A percentile compares a stretch with the other conserved stretches of the same genome.
Conservation (phyloP, 75 land plant genomes). For the Chamaecyparis obtusa region DNA sequence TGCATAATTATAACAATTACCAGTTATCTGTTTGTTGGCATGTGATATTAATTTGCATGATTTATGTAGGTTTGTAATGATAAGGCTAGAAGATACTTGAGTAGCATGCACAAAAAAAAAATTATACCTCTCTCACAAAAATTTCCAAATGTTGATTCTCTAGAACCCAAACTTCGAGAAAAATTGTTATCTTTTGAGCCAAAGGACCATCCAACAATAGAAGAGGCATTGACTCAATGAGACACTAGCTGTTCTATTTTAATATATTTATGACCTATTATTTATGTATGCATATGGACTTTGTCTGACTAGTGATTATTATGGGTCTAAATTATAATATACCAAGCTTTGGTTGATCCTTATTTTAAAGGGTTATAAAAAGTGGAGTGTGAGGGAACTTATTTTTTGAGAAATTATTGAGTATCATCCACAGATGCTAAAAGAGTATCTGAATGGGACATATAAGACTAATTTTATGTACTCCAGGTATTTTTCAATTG, state of each 20-base stretch:
- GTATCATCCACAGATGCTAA: slow-evolving; percentile 86
- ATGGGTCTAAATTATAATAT: slow-evolving; percentile 9
- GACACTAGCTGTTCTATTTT: background rate
- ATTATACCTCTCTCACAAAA: slow-evolving; percentile 75
- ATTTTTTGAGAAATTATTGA: slow-evolving; percentile 89
- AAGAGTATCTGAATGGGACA: slow-evolving; percentile 73
- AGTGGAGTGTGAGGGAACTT: slow-evolving; percentile 81
- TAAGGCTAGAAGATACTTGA: slow-evolving; percentile 80
- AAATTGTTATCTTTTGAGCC: slow-evolving; percentile 90
- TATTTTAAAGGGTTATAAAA: slow-evolving; percentile 86
- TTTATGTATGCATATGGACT: background rate
- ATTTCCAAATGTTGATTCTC: slow-evolving; percentile 85
- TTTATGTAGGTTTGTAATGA: slow-evolving; percentile 77
- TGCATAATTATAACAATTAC: background rate
- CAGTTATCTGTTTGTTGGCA: background rate
- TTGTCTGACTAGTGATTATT: slow-evolving; percentile 1
- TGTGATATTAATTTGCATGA: background rate
- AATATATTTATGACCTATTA: background rate
- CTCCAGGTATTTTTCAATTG: slow-evolving; percentile 31
- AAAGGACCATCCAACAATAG: slow-evolving; percentile 81
- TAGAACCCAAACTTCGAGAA: slow-evolving; percentile 75
- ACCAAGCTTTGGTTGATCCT: slow-evolving; percentile 93
- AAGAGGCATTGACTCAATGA: slow-evolving; percentile 39
- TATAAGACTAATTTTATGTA: slow-evolving; percentile 88
- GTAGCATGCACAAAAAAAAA: slow-evolving; percentile 75